Evolutionary conservation across 2,329 filamentous ascomycete species (phyloP), one percentile per base, ranked within the genome.

Genomic region (Ascochyta rabiei): DNA sequence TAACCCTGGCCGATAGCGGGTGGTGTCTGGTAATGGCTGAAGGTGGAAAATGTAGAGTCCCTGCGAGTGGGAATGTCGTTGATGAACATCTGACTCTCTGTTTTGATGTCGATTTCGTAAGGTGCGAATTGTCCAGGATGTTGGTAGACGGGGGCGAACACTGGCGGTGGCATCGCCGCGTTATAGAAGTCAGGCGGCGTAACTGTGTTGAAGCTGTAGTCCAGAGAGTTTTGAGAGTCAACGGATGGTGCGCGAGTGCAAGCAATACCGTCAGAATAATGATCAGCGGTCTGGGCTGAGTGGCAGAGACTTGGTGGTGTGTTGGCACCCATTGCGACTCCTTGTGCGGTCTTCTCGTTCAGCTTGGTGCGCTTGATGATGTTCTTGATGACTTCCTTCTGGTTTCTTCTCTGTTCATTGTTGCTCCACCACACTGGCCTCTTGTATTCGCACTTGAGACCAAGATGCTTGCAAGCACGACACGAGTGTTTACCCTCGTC

Each of bases 311-410:
- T 87, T 61, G 91, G 90, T 61, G 90, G 90, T 51, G 90, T 90
- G 75, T 84, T 82, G 59, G 75, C 75, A 70, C 76, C 77, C 59
- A 80, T 76, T 38, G 73, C 67, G 65, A 79, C 76, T 62, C 76
- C 72, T 46, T 82, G 78, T 47, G 86, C 82, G 47, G 85, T 82
- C 85, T 96, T 96, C 79, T 97, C 93, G 23, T 88, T 87, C 64
- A 96, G 83, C 84, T 98, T 98, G 74, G 95, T 98, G 74, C 89
- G 86, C 86, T 96, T 97, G 82, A 99, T 98, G 77, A 93, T 91
- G 77, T 89, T 89, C 84, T 99, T 99, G 83, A 99, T 96, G 65
- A 88, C 81, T 73, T 98, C 95, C 80, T 98, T 99, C 75, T 97
- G 91, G 52, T 87, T 80, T 67, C 89, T 86, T 65, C 95, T 84